Base-by-base conservation (phyloP, 2,329 filamentous ascomycete genomes). In the Penicillium fuscoglaucum region DNA sequence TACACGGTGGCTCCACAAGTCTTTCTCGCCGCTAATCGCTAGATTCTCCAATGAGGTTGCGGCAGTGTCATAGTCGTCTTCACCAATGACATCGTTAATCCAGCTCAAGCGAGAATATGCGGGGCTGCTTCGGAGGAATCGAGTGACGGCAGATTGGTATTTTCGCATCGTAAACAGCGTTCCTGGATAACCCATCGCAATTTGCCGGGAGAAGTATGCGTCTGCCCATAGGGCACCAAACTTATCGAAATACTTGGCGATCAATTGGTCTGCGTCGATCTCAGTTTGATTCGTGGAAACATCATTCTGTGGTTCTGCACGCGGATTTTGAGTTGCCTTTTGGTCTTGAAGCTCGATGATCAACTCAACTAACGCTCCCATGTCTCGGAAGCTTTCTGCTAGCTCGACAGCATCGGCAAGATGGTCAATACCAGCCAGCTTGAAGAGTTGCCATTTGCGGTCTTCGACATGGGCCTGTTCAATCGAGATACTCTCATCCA, bases 1-100 rank as follows among this genome's bases (percentile, higher is more conserved):
- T 35, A 96, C 90, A 74, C 96, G 95, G 79, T 96, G 96, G 76
- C 87, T 91, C 93, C 93, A 98, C 4, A 95, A 78, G 66, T 93
- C 89, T 52, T 86, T 84, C 73, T 97, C 93, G 54, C 86, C 85
- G 50, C 83, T 82, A 21, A 88, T 78, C 0, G 90, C 92, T 21
- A 93, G 81, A 8, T 85, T 79, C 44, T 90, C 79, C 47, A 99
- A 82, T 0, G 87, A 89, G 43, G 85, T 78, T 6, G 89, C 87
- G 12, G 93, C 93, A 56, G 85, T 83, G 13, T 84, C 80, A 62
- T 91, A 91, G 67, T 96, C 87, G 58, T 87, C 82, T 70, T 95
- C 90, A 26, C 84, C 83, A 60, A 87, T 82, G 8, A 98, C 83
- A 71, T 98, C 93, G 72, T 99, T 96, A 77, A 99, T 96, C 95